Evolutionary conservation across 164 flowering plant genomes (phyloP).

Genomic region (Cinnamomum micranthum): DNA sequence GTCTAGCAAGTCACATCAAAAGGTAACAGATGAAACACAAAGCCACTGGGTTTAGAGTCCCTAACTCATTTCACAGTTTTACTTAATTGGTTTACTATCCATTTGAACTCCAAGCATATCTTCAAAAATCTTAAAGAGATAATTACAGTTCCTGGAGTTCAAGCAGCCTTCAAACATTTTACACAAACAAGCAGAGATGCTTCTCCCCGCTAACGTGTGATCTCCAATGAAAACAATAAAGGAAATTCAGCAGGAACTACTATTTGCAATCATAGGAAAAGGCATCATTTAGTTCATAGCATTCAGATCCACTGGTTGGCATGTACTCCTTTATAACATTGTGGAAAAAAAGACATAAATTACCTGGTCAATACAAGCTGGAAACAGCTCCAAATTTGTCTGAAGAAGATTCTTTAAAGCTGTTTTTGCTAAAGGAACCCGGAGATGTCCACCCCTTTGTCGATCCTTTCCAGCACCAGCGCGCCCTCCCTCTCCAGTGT

Average conservation of each 20-base stretch:
- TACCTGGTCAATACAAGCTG: slow-evolving; percentile 99
- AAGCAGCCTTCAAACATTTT: not conserved
- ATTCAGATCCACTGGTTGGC: too few relatives aligned
- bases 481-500: slow-evolving; percentile 69
- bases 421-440: slow-evolving; percentile 78
- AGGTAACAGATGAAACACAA: too few relatives aligned
- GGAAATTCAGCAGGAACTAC: too few relatives aligned
- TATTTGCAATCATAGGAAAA: not conserved
- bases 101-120: too few relatives aligned
- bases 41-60: too few relatives aligned
- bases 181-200: not conserved
- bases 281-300: too few relatives aligned
- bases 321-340: too few relatives aligned
- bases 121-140: too few relatives aligned
- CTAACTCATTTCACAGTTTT: too few relatives aligned
- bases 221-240: not conserved
- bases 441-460: slow-evolving; percentile 74
- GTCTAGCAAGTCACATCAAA: too few relatives aligned
- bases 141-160: not conserved
- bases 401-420: slow-evolving; percentile 94
- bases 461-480: slow-evolving; percentile 75
- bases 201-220: not conserved
- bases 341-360: not conserved
- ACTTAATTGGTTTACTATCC: too few relatives aligned
- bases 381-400: slow-evolving; percentile 94